Conservation (phyloP, 169 alveolate genomes). For the Plasmodium yoelii region DNA sequence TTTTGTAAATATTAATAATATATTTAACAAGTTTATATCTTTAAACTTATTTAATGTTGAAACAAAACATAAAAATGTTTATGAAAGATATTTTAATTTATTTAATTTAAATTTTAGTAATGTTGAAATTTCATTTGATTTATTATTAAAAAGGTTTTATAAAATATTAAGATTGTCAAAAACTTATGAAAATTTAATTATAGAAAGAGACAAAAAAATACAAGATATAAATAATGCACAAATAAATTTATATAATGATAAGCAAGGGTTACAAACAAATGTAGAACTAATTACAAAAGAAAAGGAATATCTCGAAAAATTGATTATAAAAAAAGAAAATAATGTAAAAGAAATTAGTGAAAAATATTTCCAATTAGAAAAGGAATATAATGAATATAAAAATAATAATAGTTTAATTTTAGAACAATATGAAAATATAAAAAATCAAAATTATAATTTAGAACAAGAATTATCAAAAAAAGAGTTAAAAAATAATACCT, state of each 20-base stretch:
- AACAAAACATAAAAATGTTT: constrained; percentile 8
- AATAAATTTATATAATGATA: background rate
- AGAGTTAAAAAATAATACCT: background rate
- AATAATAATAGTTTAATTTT: constrained; percentile 2
- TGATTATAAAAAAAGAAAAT: constrained; percentile 15
- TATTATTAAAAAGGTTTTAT: constrained; percentile 20
- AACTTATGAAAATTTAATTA: constrained; percentile 4
- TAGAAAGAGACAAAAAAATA: constrained; percentile 12
- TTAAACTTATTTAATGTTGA: constrained; percentile 20
- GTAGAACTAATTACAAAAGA: constrained; percentile 8
- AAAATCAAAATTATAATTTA: constrained; percentile 22
- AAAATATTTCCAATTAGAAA: constrained; percentile 4
- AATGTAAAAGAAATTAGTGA: constrained; percentile 13
- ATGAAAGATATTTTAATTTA: constrained; percentile 50
- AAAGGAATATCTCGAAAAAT: constrained; percentile 13
- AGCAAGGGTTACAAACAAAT: constrained; percentile 15
- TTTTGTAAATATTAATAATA: constrained; percentile 31
- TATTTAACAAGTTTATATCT: constrained; percentile 34
- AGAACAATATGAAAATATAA: constrained; percentile 21
- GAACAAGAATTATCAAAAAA: constrained; percentile 30
- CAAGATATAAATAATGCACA: constrained; percentile 13
- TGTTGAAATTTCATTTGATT: constrained; percentile 42
- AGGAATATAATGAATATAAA: constrained; percentile 24
- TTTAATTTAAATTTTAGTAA: constrained; percentile 53
- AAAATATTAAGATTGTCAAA: constrained; percentile 24